Base-by-base conservation (phyloP, 805 yeast species). In the Candida broadrunensis region DNA sequence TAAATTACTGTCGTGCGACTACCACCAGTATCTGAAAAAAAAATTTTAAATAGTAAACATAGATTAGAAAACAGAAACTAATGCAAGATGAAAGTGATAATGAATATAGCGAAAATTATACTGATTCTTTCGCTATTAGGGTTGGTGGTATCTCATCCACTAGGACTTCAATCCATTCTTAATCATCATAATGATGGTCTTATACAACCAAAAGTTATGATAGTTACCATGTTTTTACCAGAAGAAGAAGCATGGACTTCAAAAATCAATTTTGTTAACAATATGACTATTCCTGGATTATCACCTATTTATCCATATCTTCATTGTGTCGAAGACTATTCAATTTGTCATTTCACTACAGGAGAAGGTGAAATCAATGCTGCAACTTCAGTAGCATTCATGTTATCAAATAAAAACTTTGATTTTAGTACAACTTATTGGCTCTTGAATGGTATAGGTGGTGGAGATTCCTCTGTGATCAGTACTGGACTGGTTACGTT, bases 311-410 rank as follows among this genome's bases (percentile, higher is more conserved):
- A 71, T 65, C 84, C 85, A 24, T 51, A 66, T 17, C 65, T 81
- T 37, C 77, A 73, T 62, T 81, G 86, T 60, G 72, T 72, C 42
- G 50, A 63, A 27, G 67, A 78, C 62, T 74, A 70, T 20, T 20
- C 41, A 6, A 56, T 81, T 21, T 81, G 85, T 67, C 80, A 78
- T 52, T 54, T 80, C 41, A 78, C 83, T 35, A 77, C 83, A 14
- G 87, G 87, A 39, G 86, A 80, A 61, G 82, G 81, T 47, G 85
- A 81, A 55, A 73, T 79, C 48, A 81, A 81, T 51, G 86, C 86
- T 27, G 85, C 86, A 11, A 47, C 80, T 20, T 67, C 84, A 18
- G 55, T 80, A 43, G 70, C 76, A 42, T 80, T 81, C 45, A 83
- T 81, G 52, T 68, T 81, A 38, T 55, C 78, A 27, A 71, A 74